Evolutionary conservation across 1,139 yeast genomes (phyloP), one percentile per base, ranked within the genome.

Genomic region (Suhomyces chickasaworum): DNA sequence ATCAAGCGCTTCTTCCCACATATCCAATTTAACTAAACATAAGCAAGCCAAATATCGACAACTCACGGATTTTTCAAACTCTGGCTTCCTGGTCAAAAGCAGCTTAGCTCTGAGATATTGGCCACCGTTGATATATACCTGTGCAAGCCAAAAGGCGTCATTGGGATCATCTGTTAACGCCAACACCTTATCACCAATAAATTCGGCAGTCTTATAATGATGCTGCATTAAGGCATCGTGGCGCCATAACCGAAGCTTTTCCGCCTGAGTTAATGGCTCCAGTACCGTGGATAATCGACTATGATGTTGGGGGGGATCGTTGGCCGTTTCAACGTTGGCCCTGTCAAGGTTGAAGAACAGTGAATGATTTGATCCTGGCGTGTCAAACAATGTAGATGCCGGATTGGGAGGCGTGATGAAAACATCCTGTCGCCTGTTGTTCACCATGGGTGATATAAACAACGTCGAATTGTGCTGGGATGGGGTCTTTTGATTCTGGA

Each of bases 131-230:
- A 83, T 89, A 61, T 86, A 84, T 2, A 88, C 95, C 66, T 93
- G 97, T 0, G 96, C 97, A 37, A 93, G 73, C 97, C 98, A 93
- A 64, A 90, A 91, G 12, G 97, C 97, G 64, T 93, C 98, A 58
- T 86, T 88, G 13, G 97, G 86, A 59, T 91, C 97, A 51, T 81
- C 78, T 1, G 91, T 86, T 49, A 91, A 69, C 0, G 91, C 82
- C 40, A 87, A 75, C 8, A 95, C 88, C 58, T 91, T 93, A 68
- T 93, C 97, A 10, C 97, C 99, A 29, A 95, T 80, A 60, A 83
- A 89, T 58, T 87, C 95, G 0, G 99, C 98, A 0, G 98, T 89
- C 41, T 78, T 78, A 63, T 88, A 88, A 53, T 91, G 96, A 62
- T 91, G 98, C 58, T 91, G 97, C 84, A 87, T 84, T 48, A 87